Base-by-base conservation (phyloP, 2,329 filamentous ascomycete genomes). In the Alternaria novae-zelandiae region DNA sequence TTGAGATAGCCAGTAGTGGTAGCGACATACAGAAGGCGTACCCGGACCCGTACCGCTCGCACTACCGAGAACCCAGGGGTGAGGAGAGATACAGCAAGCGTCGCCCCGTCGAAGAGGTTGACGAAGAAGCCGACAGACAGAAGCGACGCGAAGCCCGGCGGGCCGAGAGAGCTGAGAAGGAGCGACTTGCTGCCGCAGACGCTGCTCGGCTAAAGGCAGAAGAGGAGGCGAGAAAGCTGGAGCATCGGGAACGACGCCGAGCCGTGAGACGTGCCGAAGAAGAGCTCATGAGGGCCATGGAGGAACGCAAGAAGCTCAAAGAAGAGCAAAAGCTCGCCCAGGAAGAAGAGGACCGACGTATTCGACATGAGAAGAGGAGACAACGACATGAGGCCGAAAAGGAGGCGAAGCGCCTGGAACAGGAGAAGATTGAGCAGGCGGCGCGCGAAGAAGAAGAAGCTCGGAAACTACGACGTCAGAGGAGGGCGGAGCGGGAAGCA, bases 51-150 rank as follows among this genome's bases (percentile, higher is more conserved):
- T 71, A 73, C 41, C 69, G 69, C 17, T 67, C 75, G 41, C 74
- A 70, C 45, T 71, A 70, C 54, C 74, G 72, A 7, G 77, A 79
- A 20, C 65, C 53, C 25, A 69, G 64, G 17, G 69, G 67, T 12
- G 75, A 74, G 2, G 72, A 77, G 8, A 77, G 68, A 59, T 70
- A 75, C 17, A 70, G 57, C 58, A 78, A 72, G 51, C 75, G 74
- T 12, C 76, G 71, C 1, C 57, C 70, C 7, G 26, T 71, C 13
- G 72, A 74, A 15, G 71, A 69, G 12, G 62, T 64, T 9, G 75
- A 78, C 17, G 73, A 71, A 26, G 75, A 77, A 6, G 64, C 66
- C 5, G 74, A 77, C 17, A 66, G 65, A 55, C 69, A 65, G 10
- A 73, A 68, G 59, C 77, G 76, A 8, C 74, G 68, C 23, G 74